A percentile compares a stretch with the other conserved stretches of the same genome.
phyloP scores from a whole-genome alignment of 495 filamentous ascomycete genomes.

The Physcia stellaris region DNA sequence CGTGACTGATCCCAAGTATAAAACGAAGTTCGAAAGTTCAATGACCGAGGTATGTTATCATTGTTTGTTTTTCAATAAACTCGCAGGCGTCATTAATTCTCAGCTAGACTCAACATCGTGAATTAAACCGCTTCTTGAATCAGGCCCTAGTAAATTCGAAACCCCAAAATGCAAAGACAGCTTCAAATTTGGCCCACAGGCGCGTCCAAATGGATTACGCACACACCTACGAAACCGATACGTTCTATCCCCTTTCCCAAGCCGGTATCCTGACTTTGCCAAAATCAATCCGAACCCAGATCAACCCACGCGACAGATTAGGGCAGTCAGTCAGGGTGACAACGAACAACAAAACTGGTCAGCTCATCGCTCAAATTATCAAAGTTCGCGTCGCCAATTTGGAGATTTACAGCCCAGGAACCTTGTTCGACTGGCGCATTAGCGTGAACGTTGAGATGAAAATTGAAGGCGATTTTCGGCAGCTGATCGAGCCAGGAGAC shows the following conservation, averaged over 20 bases:
- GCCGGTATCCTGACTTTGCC: constrained; percentile 37
- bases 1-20: constrained; percentile 31
- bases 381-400: constrained; percentile 78
- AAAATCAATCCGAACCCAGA: constrained; percentile 34
- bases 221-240: constrained; percentile 68
- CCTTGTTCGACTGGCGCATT: constrained; percentile 70
- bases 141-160: constrained; percentile 41
- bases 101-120: constrained; percentile 56
- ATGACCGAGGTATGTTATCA: constrained; percentile 64
- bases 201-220: constrained; percentile 66
- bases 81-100: constrained; percentile 7
- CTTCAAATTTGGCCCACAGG: constrained; percentile 24
- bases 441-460: constrained; percentile 85
- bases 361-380: constrained; percentile 69
- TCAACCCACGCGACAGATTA: constrained; percentile 41
- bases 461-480: constrained; percentile 53
- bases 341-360: constrained; percentile 55
- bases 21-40: constrained; percentile 55
- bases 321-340: constrained; percentile 68
- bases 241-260: constrained; percentile 64
- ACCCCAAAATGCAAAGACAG: constrained; percentile 29
- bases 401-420: constrained; percentile 59
- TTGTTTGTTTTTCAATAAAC: constrained; percentile 5
- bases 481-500: constrained; percentile 31
- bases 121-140: constrained; percentile 72